Evolutionary conservation across 345 rosid species (phyloP).

Genomic region (Zanthoxylum bungeanum): DNA sequence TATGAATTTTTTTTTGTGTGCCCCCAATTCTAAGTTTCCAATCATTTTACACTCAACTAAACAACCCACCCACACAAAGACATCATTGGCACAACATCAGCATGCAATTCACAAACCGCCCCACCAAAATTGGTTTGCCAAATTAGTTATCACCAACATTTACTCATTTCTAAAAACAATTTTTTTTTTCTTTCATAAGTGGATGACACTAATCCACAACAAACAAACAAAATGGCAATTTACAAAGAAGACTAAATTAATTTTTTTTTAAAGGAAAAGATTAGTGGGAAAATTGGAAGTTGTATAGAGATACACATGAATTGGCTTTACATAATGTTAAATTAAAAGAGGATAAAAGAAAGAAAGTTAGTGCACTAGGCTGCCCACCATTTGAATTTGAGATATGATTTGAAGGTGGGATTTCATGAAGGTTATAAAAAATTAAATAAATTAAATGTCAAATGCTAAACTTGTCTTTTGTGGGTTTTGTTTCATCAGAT

Average conservation of each 20-base stretch:
- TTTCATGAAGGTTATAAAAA: background rate
- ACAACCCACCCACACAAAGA: background rate
- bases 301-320: constrained; percentile 9
- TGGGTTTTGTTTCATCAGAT: no score
- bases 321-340: constrained; percentile 16
- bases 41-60: background rate
- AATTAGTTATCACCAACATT: background rate
- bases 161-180: background rate
- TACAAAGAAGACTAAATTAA: constrained; percentile 18
- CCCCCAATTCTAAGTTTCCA: no score
- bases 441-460: background rate
- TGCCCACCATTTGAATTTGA: constrained; percentile 17
- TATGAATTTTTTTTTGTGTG: background rate
- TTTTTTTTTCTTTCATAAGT: constrained; percentile 19
- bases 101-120: constrained; percentile 22
- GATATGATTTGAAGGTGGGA: constrained; percentile 10
- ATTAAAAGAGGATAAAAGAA: background rate
- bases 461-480: background rate
- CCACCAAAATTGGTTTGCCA: constrained; percentile 30
- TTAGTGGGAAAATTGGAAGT: constrained; percentile 27
- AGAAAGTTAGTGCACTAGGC: constrained; percentile 17
- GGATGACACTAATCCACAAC: constrained; percentile 32
- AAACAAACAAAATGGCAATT: background rate
- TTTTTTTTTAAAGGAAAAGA: background rate
- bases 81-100: background rate